Evolutionary conservation across 257 asterid species (phyloP), one percentile per base, ranked within the genome.

Genomic region (Buddleja alternifolia): DNA sequence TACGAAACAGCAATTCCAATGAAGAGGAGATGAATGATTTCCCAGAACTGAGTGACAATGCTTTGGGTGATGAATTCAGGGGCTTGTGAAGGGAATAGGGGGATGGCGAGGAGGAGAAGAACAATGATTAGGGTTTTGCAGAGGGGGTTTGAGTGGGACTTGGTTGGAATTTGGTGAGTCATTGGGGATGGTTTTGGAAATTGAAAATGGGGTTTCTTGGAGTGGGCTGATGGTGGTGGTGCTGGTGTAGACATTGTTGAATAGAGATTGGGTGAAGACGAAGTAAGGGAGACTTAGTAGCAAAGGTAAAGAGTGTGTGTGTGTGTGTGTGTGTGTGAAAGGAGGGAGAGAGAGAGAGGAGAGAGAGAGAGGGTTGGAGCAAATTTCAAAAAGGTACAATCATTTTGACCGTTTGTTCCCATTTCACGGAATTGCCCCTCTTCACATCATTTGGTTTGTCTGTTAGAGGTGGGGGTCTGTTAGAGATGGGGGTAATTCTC

Each of bases 1-100:
- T 92, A 92, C 6, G 94, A 87, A 63, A 92, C 82, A 47, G 85
- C 92, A 64, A 92, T 73, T 45, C 96, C 98, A 58, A 92, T 79
- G 78, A 89, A 85, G 21, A 89, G 71, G 40, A 92, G 96, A 77
- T 87, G 95, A 8, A 89, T 53, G 23, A 87, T 84, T 77, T 92
- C 98, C 96, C 95, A 89, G 32, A 89, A 76, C 34, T 84, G 72
- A 23, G 82, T 67, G 16, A 83, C 45, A 32, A 84, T 10, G 53
- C 50, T 68, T 36, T 79, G 79, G 42, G 63, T 75, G 69, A 87
- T 63, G 81, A 85, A 87, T 14, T 74, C 89, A 1, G 96, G 95
- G 15, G 96, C 86, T 80, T 84, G 88, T 11, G 95, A 82, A 24
- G 95, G 96, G 67, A 89, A 87, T 1, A 86, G 70, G 8, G 94